phyloP scores from a whole-genome alignment of 768 basidiomycete species.

The Udeniomyces megalosporus region DNA sequence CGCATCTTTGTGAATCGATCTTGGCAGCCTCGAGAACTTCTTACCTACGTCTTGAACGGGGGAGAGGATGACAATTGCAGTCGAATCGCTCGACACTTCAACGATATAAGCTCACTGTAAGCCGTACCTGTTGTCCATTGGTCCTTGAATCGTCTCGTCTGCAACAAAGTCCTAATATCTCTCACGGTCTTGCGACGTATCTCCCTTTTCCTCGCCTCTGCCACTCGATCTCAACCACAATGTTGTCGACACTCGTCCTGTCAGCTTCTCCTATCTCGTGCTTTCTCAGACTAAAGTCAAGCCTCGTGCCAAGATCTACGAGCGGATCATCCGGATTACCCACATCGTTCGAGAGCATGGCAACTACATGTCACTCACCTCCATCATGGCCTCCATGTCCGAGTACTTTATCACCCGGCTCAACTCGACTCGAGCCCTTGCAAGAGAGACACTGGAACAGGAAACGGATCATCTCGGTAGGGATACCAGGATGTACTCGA shows the following conservation, averaged over 20 bases:
- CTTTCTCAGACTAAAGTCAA: constrained; percentile 67
- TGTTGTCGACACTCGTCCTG: constrained; percentile 2
- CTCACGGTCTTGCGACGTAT: no score
- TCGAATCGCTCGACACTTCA: constrained; percentile 5
- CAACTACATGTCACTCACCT: constrained; percentile 83
- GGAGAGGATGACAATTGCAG: not conserved
- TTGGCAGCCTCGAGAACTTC: constrained; percentile 5
- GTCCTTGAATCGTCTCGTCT: no score
- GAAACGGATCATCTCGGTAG: constrained; percentile 40
- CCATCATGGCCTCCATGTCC: constrained; percentile 75
- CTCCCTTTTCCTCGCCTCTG: not conserved
- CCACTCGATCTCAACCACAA: not conserved
- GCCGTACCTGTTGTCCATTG: no score
- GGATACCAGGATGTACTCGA: constrained; percentile 54
- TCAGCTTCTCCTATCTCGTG: constrained; percentile 79
- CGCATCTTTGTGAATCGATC: not conserved
- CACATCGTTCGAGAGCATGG: constrained; percentile 61
- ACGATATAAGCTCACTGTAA: constrained; percentile 7
- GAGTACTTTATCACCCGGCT: constrained; percentile 56
- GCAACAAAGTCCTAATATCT: no score
- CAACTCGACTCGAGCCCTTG: constrained; percentile 45
- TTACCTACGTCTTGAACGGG: constrained; percentile 4
- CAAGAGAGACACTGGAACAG: constrained; percentile 30
- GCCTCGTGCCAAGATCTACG: constrained; percentile 61
- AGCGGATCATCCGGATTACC: constrained; percentile 75